These are phyloP conservation scores for Plenodomus lindquistii DNA, from an alignment of 2,329 filamentous ascomycete species.

Conservation along the genomic window DNA sequence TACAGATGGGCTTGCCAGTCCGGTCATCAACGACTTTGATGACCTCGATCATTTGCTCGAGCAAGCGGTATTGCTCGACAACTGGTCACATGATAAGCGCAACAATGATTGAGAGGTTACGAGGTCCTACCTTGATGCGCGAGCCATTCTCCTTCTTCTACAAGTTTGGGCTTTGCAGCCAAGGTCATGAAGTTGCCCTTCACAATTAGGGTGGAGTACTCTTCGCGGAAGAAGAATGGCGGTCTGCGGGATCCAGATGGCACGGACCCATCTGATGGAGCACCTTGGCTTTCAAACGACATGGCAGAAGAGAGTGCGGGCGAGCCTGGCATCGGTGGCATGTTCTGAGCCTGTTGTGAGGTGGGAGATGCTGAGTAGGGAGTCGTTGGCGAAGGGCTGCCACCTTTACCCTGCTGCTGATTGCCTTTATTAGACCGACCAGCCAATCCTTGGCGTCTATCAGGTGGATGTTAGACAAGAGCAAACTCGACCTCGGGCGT, in stretches of 20 bases:
- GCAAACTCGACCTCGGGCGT: conserved; percentile 14
- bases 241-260: conserved; percentile 64
- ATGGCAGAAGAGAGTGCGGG: conserved; percentile 53
- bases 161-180: conserved; percentile 87
- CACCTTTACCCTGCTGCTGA: conserved; percentile 40
- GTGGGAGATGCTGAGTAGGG: conserved; percentile 42
- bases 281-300: conserved; percentile 67
- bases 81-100: conserved; percentile 58
- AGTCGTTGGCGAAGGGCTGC: conserved; percentile 42
- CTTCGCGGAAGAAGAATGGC: conserved; percentile 74
- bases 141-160: conserved; percentile 94
- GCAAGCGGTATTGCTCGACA: conserved; percentile 87
- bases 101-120: not conserved
- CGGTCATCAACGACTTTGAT: conserved; percentile 84
- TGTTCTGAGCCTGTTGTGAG: conserved; percentile 35
- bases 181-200: conserved; percentile 98
- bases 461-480: conserved; percentile 27
- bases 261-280: conserved; percentile 39
- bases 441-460: conserved; percentile 49
- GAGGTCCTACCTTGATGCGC: conserved; percentile 77
- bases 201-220: conserved; percentile 83
- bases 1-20: conserved; percentile 77
- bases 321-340: conserved; percentile 43
- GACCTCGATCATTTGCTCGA: conserved; percentile 87
- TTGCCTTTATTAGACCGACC: conserved; percentile 48